A percentile compares a stretch with the other conserved stretches of the same genome.
phyloP scores from a whole-genome alignment of 257 asterid species.

The Nicotiana tabacum region DNA sequence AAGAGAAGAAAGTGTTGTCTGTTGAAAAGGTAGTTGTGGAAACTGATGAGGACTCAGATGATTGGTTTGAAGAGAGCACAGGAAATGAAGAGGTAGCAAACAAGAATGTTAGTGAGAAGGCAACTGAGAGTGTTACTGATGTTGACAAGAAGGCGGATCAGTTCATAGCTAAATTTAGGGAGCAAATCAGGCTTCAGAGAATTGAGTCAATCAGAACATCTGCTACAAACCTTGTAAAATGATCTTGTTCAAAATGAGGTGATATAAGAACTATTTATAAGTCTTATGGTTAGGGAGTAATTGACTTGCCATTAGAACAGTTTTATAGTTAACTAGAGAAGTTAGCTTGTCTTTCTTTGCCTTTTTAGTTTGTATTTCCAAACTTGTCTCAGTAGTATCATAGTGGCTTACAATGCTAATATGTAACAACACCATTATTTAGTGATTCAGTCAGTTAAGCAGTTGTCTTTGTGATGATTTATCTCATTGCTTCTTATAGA shows the following conservation, averaged over 20 bases:
- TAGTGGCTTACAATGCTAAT: no score
- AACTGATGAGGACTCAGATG: conserved; percentile 38
- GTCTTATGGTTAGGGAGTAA: not conserved
- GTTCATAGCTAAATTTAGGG: conserved; percentile 86
- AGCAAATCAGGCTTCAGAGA: conserved; percentile 86
- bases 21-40: conserved; percentile 29
- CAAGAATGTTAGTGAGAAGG: not conserved
- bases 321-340: not conserved
- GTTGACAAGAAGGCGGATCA: conserved; percentile 95
- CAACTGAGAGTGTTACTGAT: conserved; percentile 21
- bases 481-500: no score
- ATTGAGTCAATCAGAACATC: conserved; percentile 60
- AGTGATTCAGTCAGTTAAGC: no score
- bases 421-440: no score
- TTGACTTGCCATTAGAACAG: not conserved
- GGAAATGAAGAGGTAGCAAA: conserved; percentile 1
- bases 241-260: not conserved
- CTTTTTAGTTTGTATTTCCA: no score
- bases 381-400: no score
- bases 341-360: no score
- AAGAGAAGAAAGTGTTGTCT: conserved; percentile 14
- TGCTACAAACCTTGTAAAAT: conserved; percentile 33
- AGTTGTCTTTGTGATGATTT: no score
- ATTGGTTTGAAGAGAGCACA: conserved; percentile 20
- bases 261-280: conserved; percentile 1